These are phyloP conservation scores for Halophytophthora batemanensis DNA, from an alignment of 352 stramenopile species.

Conservation along the genomic window DNA sequence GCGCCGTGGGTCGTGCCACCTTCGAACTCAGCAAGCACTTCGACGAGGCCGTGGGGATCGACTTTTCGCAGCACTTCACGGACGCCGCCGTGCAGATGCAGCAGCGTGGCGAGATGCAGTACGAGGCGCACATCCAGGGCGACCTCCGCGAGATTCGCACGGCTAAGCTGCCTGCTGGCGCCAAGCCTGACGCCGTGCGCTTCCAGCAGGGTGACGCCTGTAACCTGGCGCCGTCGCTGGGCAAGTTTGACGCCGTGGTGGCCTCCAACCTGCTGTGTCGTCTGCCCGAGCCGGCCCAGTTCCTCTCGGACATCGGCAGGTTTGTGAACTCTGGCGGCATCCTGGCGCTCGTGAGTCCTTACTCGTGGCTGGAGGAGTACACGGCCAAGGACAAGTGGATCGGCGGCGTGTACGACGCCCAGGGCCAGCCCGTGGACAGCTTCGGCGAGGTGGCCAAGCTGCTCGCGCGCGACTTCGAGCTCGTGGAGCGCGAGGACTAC, in stretches of 20 bases:
- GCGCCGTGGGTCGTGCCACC: constrained; percentile 90
- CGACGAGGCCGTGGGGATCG: constrained; percentile 91
- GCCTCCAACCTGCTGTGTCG: constrained; percentile 96
- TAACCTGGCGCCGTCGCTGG: constrained; percentile 65
- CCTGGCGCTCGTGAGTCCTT: constrained; percentile 94
- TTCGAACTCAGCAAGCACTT: constrained; percentile 94
- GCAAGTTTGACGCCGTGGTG: constrained; percentile 94
- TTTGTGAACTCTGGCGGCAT: constrained; percentile 91
- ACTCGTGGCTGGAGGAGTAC: constrained; percentile 97
- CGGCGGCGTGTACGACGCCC: constrained; percentile 41
- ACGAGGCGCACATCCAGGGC: constrained; percentile 87
- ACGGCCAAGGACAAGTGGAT: constrained; percentile 91
- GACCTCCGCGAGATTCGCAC: constrained; percentile 67
- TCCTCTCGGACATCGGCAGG: constrained; percentile 78
- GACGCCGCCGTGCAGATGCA: constrained; percentile 88
- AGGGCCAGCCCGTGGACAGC: constrained; percentile 55
- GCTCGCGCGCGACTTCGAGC: constrained; percentile 64
- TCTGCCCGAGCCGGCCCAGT: constrained; percentile 90
- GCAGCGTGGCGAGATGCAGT: constrained; percentile 67
- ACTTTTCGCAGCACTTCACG: constrained; percentile 92
- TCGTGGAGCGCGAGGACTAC: constrained; percentile 79
- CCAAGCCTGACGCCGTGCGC: constrained; percentile 57
- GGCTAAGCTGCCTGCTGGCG: constrained; percentile 58
- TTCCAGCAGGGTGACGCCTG: constrained; percentile 96
- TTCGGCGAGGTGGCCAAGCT: constrained; percentile 62